Evolutionary conservation across 805 yeast species (phyloP), one percentile per base, ranked within the genome.

Genomic region (Tetrapisispora fleetii): DNA sequence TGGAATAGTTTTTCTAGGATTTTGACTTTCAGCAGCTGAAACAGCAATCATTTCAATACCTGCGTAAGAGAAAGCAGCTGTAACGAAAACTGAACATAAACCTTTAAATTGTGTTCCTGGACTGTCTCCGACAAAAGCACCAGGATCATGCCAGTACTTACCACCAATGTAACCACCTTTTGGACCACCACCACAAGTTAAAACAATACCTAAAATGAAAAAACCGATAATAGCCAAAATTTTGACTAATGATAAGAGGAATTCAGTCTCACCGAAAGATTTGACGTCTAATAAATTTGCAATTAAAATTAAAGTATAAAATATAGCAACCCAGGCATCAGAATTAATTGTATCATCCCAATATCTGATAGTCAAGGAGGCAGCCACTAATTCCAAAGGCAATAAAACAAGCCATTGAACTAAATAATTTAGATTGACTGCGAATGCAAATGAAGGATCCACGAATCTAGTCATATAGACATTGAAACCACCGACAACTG

Each of bases 11-110:
- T 71, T 71, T 56, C 83, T 71, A 41, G 93, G 90, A 63, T 83
- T 77, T 35, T 67, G 75, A 21, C 87, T 73, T 65, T 85, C 93
- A 9, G 90, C 90, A 32, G 90, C 85, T 11, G 89, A 84, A 38
- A 85, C 71, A 45, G 88, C 86, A 40, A 78, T 77, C 55, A 85
- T 69, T 65, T 85, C 93, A 19, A 85, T 77, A 50, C 91, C 91
- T 37, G 84, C 78, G 60, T 80, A 85, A 14, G 87, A 76, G 63
- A 83, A 85, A 0, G 77, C 74, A 17, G 81, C 78, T 28, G 78
- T 75, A 36, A 75, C 78, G 56, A 77, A 76, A 28, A 76, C 80
- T 1, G 78, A 63, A 50, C 77, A 72, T 32, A 76, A 68, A 54
- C 80, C 80, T 54, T 77, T 76, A 58, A 77, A 76, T 10, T 78